Percentiles rank a stretch among this genome's conserved stretches.
These are phyloP conservation scores for Kazachstania kunashirensis DNA, from an alignment of 805 yeast genomes.

Conservation along the genomic window DNA sequence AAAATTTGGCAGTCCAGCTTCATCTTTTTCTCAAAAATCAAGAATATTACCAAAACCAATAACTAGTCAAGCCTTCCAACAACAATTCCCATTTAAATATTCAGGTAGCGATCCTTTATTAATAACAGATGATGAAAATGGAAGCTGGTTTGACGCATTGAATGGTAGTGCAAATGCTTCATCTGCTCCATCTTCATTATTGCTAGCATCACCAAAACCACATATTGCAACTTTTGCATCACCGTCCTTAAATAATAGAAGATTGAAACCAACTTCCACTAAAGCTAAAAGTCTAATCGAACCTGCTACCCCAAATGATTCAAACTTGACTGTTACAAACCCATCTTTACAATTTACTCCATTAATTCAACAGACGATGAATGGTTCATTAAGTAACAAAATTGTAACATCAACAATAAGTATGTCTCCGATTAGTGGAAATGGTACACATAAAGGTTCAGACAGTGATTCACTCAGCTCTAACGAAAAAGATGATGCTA, in stretches of 20 bases:
- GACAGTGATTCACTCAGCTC: neutral
- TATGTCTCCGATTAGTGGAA: conserved; percentile 7
- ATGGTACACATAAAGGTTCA: conserved; percentile 4
- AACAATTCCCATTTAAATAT: conserved; percentile 24
- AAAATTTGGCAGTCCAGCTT: conserved; percentile 1
- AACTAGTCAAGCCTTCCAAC: neutral
- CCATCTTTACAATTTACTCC: conserved; percentile 24
- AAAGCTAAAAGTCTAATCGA: conserved; percentile 11
- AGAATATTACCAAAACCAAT: conserved; percentile 7
- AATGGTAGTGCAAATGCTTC: neutral
- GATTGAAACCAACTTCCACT: conserved; percentile 4
- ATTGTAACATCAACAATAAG: conserved; percentile 7
- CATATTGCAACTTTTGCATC: conserved; percentile 10
- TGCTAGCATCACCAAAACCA: conserved; percentile 4
- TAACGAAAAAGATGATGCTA: conserved; percentile 23
- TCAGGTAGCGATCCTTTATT: conserved; percentile 28
- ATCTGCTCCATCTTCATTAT: neutral
- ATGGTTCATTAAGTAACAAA: conserved; percentile 20
- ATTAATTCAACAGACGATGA: conserved; percentile 27
- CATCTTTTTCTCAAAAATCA: conserved; percentile 18
- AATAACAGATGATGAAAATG: conserved; percentile 23
- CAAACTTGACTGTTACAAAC: neutral
- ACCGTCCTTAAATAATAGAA: conserved; percentile 15
- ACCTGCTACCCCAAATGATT: conserved; percentile 5
- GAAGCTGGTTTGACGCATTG: conserved; percentile 14